phyloP scores from a whole-genome alignment of 371 early-diverging fungal species.

The Syncephalastrum monosporum region DNA sequence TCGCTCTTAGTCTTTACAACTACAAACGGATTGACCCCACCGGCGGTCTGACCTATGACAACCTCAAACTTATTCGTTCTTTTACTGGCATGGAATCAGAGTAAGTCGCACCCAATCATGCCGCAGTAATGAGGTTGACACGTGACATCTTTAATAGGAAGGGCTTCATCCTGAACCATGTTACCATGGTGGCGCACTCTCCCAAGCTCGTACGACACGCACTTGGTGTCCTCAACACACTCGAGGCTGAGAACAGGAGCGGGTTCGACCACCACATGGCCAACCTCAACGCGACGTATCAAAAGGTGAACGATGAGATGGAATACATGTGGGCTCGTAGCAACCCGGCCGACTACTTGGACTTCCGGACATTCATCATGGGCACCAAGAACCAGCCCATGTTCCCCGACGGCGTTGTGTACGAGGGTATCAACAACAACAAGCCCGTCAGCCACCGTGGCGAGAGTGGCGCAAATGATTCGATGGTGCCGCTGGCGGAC shows the following conservation, averaged over 20 bases:
- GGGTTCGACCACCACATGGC: conserved; percentile 60
- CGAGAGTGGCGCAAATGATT: conserved; percentile 87
- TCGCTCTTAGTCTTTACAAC: conserved; percentile 67
- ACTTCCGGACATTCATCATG: conserved; percentile 89
- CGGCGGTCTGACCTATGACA: conserved; percentile 61
- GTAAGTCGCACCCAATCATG: conserved; percentile 28
- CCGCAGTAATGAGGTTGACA: too few relatives aligned
- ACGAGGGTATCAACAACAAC: conserved; percentile 69
- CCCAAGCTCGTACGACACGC: conserved; percentile 65
- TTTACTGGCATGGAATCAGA: conserved; percentile 77
- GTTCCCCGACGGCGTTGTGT: conserved; percentile 85
- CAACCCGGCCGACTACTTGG: conserved; percentile 70
- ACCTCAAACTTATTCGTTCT: conserved; percentile 72
- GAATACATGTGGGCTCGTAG: conserved; percentile 79
- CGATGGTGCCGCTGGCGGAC: conserved; percentile 82
- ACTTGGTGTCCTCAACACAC: conserved; percentile 58
- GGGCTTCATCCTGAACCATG: conserved; percentile 81
- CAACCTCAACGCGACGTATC: conserved; percentile 59
- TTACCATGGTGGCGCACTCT: conserved; percentile 82
- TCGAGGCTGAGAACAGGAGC: conserved; percentile 48
- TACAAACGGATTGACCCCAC: conserved; percentile 67
- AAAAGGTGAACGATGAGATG: conserved; percentile 71
- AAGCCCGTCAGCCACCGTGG: conserved; percentile 72
- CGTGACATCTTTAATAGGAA: conserved; percentile 43
- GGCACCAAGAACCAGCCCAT: conserved; percentile 87